A percentile compares a stretch with the other conserved stretches of the same genome.
Evolutionary conservation across 1,284 basidiomycete genomes (phyloP).

Genomic region (Pterulicium gracile): DNA sequence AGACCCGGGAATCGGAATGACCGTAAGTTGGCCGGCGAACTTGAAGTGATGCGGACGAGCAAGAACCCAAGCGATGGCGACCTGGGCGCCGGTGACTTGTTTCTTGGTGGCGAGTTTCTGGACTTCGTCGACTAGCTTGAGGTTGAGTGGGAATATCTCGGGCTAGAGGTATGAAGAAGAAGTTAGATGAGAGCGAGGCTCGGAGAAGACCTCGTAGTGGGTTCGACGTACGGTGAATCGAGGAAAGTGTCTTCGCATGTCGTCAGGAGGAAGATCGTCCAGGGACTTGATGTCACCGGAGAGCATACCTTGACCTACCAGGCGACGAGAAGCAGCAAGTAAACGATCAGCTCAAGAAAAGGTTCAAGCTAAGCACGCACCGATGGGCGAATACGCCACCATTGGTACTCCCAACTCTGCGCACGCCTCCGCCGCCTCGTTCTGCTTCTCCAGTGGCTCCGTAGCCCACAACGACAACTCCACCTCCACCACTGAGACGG

Average conservation of each 20-base stretch:
- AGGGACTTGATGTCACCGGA: conserved; percentile 34
- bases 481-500: conserved; percentile 38
- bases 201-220: no score
- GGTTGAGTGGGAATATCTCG: conserved; percentile 38
- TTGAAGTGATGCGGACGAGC: not conserved
- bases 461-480: conserved; percentile 40
- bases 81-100: conserved; percentile 26
- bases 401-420: conserved; percentile 40
- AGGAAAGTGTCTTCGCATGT: not conserved
- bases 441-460: conserved; percentile 8
- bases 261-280: conserved; percentile 28
- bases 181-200: not conserved
- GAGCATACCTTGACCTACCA: conserved; percentile 46
- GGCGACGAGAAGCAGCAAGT: no score
- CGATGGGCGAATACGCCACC: conserved; percentile 39
- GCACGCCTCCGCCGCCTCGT: conserved; percentile 23
- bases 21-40: conserved; percentile 25
- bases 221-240: conserved; percentile 2
- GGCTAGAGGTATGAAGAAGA: not conserved
- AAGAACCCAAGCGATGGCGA: conserved; percentile 48
- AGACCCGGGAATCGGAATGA: conserved; percentile 43
- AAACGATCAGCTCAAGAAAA: not conserved
- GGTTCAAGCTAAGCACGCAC: not conserved
- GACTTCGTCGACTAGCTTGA: conserved; percentile 37
- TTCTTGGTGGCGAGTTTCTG: conserved; percentile 33